Conservation (phyloP, 2,329 filamentous ascomycete species). For the Parastagonospora nodorum region DNA sequence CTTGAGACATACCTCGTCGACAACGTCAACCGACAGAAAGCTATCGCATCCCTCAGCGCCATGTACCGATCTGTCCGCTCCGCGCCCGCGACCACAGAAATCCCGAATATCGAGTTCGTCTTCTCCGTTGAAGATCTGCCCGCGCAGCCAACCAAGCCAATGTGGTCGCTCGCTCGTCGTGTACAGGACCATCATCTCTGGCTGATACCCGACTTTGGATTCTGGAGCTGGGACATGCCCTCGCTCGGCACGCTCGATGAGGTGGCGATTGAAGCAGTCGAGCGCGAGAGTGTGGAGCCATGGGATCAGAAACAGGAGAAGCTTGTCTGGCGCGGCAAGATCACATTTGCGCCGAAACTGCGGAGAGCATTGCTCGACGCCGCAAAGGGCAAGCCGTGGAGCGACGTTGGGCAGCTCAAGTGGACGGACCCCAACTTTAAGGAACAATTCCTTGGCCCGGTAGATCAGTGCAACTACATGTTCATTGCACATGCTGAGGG, state of each 20-base stretch:
- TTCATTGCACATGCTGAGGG: constrained; percentile 61
- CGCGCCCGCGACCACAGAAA: constrained; percentile 22
- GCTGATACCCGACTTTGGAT: constrained; percentile 44
- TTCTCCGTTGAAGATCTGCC: constrained; percentile 42
- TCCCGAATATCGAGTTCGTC: constrained; percentile 42
- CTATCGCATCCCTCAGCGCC: constrained; percentile 33
- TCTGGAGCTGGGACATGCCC: constrained; percentile 44
- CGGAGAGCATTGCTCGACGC: constrained; percentile 35
- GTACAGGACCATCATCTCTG: constrained; percentile 38
- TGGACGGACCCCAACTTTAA: constrained; percentile 38
- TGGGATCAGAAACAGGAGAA: constrained; percentile 42
- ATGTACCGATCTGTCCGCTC: constrained; percentile 38
- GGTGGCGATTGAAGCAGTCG: constrained; percentile 30
- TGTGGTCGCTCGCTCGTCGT: constrained; percentile 41
- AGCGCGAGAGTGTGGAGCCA: constrained; percentile 33
- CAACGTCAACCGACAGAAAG: constrained; percentile 42
- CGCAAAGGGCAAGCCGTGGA: constrained; percentile 37
- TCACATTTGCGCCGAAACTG: constrained; percentile 39
- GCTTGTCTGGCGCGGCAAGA: constrained; percentile 41
- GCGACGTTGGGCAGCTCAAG: constrained; percentile 38
- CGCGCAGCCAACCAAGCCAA: constrained; percentile 32
- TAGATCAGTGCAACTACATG: constrained; percentile 61
- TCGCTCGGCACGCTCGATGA: constrained; percentile 36
- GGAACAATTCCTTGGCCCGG: constrained; percentile 54
- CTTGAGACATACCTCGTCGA: constrained; percentile 41